phyloP scores from a whole-genome alignment of 257 asterid species.

The Nicotiana obtusifolia region DNA sequence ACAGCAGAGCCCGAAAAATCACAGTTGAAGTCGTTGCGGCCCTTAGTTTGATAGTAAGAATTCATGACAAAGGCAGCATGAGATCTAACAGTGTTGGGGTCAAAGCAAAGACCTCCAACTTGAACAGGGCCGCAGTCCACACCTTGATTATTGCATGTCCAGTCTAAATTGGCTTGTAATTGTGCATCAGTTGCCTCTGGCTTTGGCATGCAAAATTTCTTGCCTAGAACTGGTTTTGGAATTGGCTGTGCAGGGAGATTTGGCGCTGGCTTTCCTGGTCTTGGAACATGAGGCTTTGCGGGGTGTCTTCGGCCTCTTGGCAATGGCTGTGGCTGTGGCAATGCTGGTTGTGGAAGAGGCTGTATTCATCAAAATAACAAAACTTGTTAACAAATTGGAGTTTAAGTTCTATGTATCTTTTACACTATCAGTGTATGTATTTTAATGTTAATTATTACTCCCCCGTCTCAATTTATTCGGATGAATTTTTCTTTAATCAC shows the following conservation, averaged over 20 bases:
- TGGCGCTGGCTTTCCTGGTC: too few relatives aligned
- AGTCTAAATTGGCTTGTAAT: slow-evolving; percentile 55
- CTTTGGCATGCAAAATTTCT: slow-evolving; percentile 71
- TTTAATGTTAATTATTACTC: too few relatives aligned
- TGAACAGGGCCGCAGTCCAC: slow-evolving; percentile 49
- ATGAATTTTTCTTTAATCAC: too few relatives aligned
- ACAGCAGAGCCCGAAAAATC: slow-evolving; percentile 48
- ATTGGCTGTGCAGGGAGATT: not conserved
- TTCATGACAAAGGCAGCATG: slow-evolving; percentile 74
- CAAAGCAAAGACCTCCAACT: slow-evolving; percentile 55
- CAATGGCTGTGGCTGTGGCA: not conserved
- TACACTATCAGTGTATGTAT: too few relatives aligned
- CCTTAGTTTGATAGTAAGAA: slow-evolving; percentile 52
- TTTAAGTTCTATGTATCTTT: not conserved
- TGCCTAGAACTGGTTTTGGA: slow-evolving; percentile 22
- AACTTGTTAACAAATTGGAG: not conserved
- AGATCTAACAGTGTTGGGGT: slow-evolving; percentile 41
- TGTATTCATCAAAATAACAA: not conserved
- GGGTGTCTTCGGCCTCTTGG: not conserved
- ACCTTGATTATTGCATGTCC: slow-evolving; percentile 52
- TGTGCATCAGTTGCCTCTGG: slow-evolving; percentile 27
- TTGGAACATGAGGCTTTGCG: too few relatives aligned
- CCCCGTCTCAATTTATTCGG: too few relatives aligned
- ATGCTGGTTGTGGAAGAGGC: slow-evolving; percentile 3
- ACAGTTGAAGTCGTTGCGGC: slow-evolving; percentile 49